These are phyloP conservation scores for Mycena maculata DNA, from an alignment of 768 basidiomycete species.

Conservation along the genomic window DNA sequence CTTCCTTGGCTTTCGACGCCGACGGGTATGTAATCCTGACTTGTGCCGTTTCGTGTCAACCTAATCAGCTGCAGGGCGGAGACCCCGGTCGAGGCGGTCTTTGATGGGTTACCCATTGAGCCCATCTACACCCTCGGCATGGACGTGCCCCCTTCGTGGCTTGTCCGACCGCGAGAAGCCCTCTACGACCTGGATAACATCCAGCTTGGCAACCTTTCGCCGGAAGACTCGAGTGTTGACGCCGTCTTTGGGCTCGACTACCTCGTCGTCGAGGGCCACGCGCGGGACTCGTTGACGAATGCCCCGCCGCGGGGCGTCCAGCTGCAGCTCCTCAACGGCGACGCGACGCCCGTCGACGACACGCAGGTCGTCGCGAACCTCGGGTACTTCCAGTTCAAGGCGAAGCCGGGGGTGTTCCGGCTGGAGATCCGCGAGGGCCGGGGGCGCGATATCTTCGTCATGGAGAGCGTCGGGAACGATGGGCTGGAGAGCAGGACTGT, in stretches of 20 bases:
- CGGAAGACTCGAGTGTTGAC: conserved; percentile 72
- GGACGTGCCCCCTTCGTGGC: conserved; percentile 93
- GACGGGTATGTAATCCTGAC: conserved; percentile 65
- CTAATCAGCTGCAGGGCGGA: conserved; percentile 60
- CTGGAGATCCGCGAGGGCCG: conserved; percentile 87
- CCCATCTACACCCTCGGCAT: conserved; percentile 95
- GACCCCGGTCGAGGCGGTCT: conserved; percentile 65
- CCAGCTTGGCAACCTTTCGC: conserved; percentile 75
- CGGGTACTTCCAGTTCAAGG: conserved; percentile 96
- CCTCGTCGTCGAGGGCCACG: conserved; percentile 94
- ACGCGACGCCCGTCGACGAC: conserved; percentile 72
- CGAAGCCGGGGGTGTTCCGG: conserved; percentile 87
- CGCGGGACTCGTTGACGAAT: conserved; percentile 74
- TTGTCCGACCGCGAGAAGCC: conserved; percentile 90
- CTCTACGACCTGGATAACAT: conserved; percentile 97
- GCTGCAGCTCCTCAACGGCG: conserved; percentile 74
- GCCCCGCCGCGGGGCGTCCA: conserved; percentile 91
- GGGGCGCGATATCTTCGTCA: conserved; percentile 80
- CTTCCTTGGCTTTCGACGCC: conserved; percentile 70
- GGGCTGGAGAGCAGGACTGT: conserved; percentile 88
- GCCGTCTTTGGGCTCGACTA: conserved; percentile 91
- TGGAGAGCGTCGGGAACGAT: conserved; percentile 89
- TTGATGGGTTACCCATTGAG: conserved; percentile 80
- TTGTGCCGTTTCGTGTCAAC: background rate
- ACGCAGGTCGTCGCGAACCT: conserved; percentile 95